Base-by-base conservation (phyloP, 2,329 filamentous ascomycete species). In the Neophaeococcomyces aloes region DNA sequence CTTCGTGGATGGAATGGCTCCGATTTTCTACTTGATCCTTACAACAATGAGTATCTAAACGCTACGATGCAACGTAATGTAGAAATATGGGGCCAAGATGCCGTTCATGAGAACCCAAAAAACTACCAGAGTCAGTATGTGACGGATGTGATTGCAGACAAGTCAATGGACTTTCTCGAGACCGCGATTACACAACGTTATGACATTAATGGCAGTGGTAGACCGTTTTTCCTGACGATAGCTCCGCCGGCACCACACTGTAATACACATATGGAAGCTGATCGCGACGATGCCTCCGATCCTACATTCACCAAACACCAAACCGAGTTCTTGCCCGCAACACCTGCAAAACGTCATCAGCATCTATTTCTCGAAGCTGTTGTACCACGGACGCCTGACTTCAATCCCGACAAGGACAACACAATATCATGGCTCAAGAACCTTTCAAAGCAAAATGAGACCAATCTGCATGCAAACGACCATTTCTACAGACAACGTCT, bases 181-280 rank as follows among this genome's bases (percentile, higher is more conserved):
- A 73, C 82, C 39, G 81, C 75, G 0, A 63, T 79, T 2, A 57
- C 62, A 0, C 63, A 66, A 0, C 60, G 67, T 0, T 17, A 41
- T 11, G 17, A 29, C 18, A 21, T 23, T 8, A 23, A 38, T 10
- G 36, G 36, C 13, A 38, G 23, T 27, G 65, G 70, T 13, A 44
- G 42, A 10, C 82, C 82, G 0, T 86, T 84, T 61, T 85, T 86
- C 56, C 57, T 86, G 3, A 71, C 70, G 0, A 67, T 83, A 7
- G 76, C 81, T 0, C 82, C 81, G 0, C 70, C 80, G 4, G 80
- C 76, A 0, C 81, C 82, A 0, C 82, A 86, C 53, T 71, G 71
- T 17, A 76, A 79, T 47, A 63, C 72, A 3, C 56, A 69, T 18
- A 48, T 53, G 14, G 17, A 45, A 27, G 39, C 38, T 8, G 40